Evolutionary conservation across 768 basidiomycete genomes (phyloP), one percentile per base, ranked within the genome.

Genomic region (Lactifluus subvellereus): DNA sequence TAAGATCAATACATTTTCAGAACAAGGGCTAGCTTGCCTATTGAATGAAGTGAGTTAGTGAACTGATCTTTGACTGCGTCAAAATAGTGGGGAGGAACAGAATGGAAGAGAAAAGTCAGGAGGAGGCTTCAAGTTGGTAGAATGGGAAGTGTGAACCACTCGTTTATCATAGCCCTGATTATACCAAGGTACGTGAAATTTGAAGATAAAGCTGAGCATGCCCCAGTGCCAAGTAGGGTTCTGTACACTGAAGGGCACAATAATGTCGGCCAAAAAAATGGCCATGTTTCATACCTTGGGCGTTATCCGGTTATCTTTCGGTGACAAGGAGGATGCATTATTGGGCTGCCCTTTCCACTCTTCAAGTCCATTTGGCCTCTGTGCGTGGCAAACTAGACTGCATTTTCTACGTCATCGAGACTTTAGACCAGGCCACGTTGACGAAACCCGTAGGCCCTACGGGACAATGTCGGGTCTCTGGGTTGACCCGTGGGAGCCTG

Each of bases 361-460:
- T 62, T 80, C 77, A 2, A 74, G 55, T 54, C 79, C 77, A 35
- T 67, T 55, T 27, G 48, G 11, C 16, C 22, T 32, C 81, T 82
- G 33, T 73, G 71, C 76, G 89, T 82, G 6, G 86, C 86, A 22
- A 75, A 75, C 18, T 78, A 80, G 37, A 89, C 81, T 6, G 71
- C 78, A 16, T 84, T 81, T 64, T 87, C 83, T 63, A 73, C 79
- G 1, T 76, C 82, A n/a, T 79, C 74, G 11, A 87, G 87, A 0
- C 80, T 11, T 74, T n/a, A 60, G 88, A 88, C 81, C 84, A 91
- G 18, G 84, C 82, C 14, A 92, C 75, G 69, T 92, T 92, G 33
- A 90, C 74, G 71, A 92, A 92, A 38, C 89, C 72, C 73, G 91
- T 91, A 74, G 71, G 32, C 79, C 81, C 40, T 76, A 72, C 13